A percentile compares a stretch with the other conserved stretches of the same genome.
Evolutionary conservation across 352 stramenopile genomes (phyloP).

Genomic region (Globisporangium nagaii): DNA sequence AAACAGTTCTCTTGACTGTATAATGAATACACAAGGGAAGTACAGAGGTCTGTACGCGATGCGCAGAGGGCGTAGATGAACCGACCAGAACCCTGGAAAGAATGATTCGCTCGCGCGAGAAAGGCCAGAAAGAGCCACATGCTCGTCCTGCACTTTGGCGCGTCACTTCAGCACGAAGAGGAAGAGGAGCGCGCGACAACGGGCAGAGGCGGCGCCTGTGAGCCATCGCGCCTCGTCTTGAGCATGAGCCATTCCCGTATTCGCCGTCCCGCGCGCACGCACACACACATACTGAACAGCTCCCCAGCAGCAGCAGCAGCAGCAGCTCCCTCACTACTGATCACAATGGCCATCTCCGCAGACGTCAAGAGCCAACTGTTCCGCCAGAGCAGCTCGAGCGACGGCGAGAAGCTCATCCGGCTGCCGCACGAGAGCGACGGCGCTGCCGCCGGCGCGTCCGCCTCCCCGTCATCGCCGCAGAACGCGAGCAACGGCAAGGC

Average conservation of each 20-base stretch:
- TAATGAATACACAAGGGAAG: background rate
- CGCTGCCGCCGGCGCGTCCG: background rate
- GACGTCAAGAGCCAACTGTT: slow-evolving; percentile 14
- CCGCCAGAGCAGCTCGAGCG: slow-evolving; percentile 11
- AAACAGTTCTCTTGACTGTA: background rate
- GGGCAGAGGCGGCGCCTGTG: background rate
- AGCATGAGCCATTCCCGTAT: background rate
- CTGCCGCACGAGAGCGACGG: slow-evolving; percentile 5
- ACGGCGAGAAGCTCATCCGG: slow-evolving; percentile 13
- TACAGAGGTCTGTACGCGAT: background rate
- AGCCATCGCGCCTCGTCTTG: background rate
- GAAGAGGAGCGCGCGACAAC: background rate
- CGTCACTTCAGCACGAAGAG: background rate
- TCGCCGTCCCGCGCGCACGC: background rate
- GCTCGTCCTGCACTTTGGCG: too few relatives aligned
- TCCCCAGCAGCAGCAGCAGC: background rate
- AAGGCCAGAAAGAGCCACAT: background rate
- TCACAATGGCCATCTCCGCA: slow-evolving; percentile 9
- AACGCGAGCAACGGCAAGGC: slow-evolving; percentile 16
- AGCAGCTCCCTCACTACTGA: background rate
- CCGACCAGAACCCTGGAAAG: background rate
- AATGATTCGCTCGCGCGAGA: background rate
- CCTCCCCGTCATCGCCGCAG: background rate
- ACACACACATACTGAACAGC: background rate
- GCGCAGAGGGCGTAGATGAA: too few relatives aligned